Conservation (phyloP, 352 stramenopile genomes). For the Globisporangium nunn region DNA sequence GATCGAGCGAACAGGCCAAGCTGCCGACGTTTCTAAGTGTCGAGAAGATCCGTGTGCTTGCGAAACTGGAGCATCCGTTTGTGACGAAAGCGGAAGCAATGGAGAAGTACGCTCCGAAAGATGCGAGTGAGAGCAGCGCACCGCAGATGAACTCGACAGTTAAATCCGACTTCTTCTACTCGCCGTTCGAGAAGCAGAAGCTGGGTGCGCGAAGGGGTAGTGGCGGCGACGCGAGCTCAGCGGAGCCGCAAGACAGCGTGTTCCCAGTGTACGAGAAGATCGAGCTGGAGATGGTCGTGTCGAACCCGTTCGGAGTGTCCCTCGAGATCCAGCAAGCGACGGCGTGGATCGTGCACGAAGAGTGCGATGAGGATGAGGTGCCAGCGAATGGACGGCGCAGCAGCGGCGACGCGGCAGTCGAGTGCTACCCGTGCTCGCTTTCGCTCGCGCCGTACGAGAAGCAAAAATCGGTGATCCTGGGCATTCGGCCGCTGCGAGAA, state of each 20-base stretch:
- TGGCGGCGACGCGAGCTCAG: constrained; percentile 8
- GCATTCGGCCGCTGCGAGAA: constrained; percentile 33
- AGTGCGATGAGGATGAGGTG: neutral
- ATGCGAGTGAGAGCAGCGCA: neutral
- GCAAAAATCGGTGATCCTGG: constrained; percentile 35
- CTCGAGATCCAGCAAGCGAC: constrained; percentile 57
- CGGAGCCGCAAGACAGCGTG: constrained; percentile 13
- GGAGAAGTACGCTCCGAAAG: constrained; percentile 16
- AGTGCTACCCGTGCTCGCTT: constrained; percentile 54
- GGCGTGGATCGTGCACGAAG: constrained; percentile 35
- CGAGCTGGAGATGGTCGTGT: constrained; percentile 45
- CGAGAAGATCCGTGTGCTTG: constrained; percentile 35
- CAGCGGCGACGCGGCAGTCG: constrained; percentile 16
- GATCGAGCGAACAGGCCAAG: constrained; percentile 42
- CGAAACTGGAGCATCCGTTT: constrained; percentile 29
- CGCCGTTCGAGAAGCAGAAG: constrained; percentile 43
- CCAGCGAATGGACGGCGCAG: neutral
- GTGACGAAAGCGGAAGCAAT: constrained; percentile 28
- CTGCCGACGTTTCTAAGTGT: constrained; percentile 51
- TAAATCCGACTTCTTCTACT: constrained; percentile 53
- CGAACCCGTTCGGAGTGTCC: constrained; percentile 60
- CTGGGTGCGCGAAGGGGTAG: constrained; percentile 8
- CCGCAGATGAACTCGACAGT: neutral
- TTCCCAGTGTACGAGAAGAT: constrained; percentile 57
- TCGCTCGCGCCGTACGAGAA: constrained; percentile 47